These are phyloP conservation scores for Rhododendron henanense DNA, from an alignment of 148 eudicot genomes.

Conservation along the genomic window DNA sequence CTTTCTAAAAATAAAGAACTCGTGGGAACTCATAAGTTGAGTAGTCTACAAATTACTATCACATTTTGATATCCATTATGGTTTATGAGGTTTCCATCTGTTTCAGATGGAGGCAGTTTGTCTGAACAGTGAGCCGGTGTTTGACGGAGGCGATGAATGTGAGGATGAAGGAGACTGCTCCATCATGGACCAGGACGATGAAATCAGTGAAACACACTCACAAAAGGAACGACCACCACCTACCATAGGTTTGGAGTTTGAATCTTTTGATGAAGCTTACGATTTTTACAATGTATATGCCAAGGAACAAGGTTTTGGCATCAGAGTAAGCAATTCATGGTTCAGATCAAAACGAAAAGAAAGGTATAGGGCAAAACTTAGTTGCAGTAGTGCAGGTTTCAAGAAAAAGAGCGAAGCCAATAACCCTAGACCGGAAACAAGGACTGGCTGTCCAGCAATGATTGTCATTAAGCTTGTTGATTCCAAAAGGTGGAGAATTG, in stretches of 20 bases:
- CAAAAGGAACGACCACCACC: slow-evolving; percentile 20
- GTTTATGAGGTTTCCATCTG: slow-evolving; percentile 7
- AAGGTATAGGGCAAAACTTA: slow-evolving; percentile 39
- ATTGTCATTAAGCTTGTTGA: slow-evolving; percentile 33
- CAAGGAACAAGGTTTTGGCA: slow-evolving; percentile 37
- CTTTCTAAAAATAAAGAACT: not conserved
- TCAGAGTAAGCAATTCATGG: slow-evolving; percentile 43
- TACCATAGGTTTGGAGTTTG: slow-evolving; percentile 36
- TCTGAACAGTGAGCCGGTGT: slow-evolving; percentile 34
- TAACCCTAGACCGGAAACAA: slow-evolving; percentile 39
- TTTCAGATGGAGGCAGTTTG: slow-evolving; percentile 39
- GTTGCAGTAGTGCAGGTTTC: slow-evolving; percentile 45
- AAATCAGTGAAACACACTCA: slow-evolving; percentile 10
- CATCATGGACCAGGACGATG: slow-evolving; percentile 18
- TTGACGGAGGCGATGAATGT: slow-evolving; percentile 27
- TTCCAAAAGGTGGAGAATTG: slow-evolving; percentile 36
- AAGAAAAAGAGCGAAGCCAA: slow-evolving; percentile 36
- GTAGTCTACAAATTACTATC: not conserved
- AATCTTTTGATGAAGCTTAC: slow-evolving; percentile 33
- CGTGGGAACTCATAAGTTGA: not conserved
- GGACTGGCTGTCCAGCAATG: slow-evolving; percentile 44
- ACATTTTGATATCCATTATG: not conserved
- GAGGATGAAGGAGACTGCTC: slow-evolving; percentile 27
- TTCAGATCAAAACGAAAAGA: slow-evolving; percentile 34
- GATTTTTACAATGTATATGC: slow-evolving; percentile 30